A percentile compares a stretch with the other conserved stretches of the same genome.
Evolutionary conservation across 2,329 filamentous ascomycete genomes (phyloP).

Genomic region (Clarireedia hainanense): DNA sequence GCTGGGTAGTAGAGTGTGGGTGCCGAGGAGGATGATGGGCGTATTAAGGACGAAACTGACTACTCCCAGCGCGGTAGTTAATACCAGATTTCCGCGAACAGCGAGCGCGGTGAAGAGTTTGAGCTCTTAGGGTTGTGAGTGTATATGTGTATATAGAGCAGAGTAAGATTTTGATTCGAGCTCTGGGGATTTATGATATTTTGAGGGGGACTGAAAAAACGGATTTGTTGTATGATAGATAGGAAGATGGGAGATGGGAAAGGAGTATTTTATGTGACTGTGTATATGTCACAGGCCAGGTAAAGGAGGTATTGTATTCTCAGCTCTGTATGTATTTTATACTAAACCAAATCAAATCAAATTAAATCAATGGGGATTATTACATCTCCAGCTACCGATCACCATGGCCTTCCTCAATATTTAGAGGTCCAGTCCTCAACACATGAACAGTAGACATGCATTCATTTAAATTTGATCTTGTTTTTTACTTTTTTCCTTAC

Average conservation of each 20-base stretch:
- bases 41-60: slow-evolving; percentile 40
- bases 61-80: background rate
- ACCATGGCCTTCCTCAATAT: too few species aligned
- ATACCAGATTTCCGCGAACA: too few species aligned
- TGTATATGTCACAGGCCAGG: background rate
- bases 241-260: too few species aligned
- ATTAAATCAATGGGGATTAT: background rate
- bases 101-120: background rate
- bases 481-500: too few species aligned
- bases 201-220: background rate
- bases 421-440: too few species aligned
- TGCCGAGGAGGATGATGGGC: slow-evolving; percentile 57
- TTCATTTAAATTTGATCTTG: too few species aligned
- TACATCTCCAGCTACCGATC: too few species aligned
- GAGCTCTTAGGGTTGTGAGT: background rate
- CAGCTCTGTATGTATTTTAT: background rate
- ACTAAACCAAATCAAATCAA: background rate
- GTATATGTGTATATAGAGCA: too few species aligned
- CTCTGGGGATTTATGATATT: background rate
- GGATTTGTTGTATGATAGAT: background rate
- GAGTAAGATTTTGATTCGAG: too few species aligned
- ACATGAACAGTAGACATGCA: too few species aligned
- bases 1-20: slow-evolving; percentile 68
- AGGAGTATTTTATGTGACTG: background rate
- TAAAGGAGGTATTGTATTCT: background rate